These are phyloP conservation scores for Cladosporium colombiae DNA, from an alignment of 2,329 filamentous ascomycete species.

Conservation along the genomic window DNA sequence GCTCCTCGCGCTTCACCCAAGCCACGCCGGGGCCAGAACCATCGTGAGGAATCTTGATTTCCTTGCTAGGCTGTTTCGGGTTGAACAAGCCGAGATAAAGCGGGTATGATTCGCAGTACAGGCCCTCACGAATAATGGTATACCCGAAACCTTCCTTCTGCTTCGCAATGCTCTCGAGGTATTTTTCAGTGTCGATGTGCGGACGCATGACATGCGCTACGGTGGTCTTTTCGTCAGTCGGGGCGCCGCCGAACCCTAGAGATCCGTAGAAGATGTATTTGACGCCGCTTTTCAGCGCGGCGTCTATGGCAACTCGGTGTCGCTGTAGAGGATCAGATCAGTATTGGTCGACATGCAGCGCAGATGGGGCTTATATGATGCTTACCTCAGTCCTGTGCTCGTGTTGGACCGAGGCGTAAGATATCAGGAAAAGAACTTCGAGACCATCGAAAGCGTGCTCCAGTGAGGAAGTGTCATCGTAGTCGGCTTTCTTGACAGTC, in stretches of 20 bases:
- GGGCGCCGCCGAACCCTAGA: not conserved
- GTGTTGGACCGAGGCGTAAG: not conserved
- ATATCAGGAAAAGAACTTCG: not conserved
- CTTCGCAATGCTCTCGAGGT: too few species aligned
- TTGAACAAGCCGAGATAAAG: not conserved
- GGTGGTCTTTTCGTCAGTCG: not conserved
- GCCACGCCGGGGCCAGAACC: not conserved
- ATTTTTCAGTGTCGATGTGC: not conserved
- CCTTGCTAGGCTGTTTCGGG: not conserved
- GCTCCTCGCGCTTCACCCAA: not conserved
- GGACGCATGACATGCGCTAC: not conserved
- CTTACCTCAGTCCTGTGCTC: not conserved
- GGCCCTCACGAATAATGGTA: not conserved
- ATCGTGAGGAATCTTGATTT: not conserved
- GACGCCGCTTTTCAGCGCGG: not conserved
- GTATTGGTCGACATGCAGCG: too few species aligned
- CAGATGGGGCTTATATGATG: too few species aligned
- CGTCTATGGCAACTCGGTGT: not conserved
- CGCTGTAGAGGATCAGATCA: not conserved
- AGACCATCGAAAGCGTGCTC: not conserved
- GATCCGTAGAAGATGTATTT: not conserved
- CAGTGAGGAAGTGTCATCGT: not conserved
- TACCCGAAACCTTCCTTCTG: too few species aligned
- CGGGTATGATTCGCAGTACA: not conserved
- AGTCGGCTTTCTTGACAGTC: not conserved